These are phyloP conservation scores for Cystofilobasidium bisporidii DNA, from an alignment of 768 basidiomycete species.

Conservation along the genomic window DNA sequence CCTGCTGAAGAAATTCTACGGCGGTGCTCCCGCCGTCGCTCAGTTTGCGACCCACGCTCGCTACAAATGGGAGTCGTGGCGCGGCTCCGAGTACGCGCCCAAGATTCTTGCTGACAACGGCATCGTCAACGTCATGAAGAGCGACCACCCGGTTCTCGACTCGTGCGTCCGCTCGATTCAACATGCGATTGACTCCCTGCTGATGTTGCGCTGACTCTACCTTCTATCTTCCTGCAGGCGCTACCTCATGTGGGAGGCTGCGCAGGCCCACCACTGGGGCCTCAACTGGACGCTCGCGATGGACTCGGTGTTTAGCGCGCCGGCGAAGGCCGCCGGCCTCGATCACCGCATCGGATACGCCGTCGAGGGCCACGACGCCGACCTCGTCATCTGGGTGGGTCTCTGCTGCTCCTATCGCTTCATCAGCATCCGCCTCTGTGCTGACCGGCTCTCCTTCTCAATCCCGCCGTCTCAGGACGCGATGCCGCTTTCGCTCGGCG, in stretches of 20 bases:
- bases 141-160: constrained; percentile 44
- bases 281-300: constrained; percentile 56
- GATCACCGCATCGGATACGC: constrained; percentile 71
- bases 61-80: constrained; percentile 68
- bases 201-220: background rate
- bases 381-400: constrained; percentile 49
- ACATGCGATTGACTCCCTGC: background rate
- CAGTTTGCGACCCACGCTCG: constrained; percentile 27
- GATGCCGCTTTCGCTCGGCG: constrained; percentile 67
- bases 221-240: constrained; percentile 37
- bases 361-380: constrained; percentile 61
- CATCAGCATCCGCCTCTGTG: too few species aligned
- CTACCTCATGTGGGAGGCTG: constrained; percentile 71
- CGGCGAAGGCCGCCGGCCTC: constrained; percentile 61
- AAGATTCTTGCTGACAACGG: constrained; percentile 60
- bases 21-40: constrained; percentile 59
- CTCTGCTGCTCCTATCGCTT: background rate
- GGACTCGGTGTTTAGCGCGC: constrained; percentile 50
- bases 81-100: constrained; percentile 68
- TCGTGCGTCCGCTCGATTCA: constrained; percentile 43
- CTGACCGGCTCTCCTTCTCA: background rate
- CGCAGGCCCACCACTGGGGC: constrained; percentile 63
- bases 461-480: constrained; percentile 36
- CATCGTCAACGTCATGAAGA: constrained; percentile 61
- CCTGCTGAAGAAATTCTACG: constrained; percentile 61